Evolutionary conservation across 345 rosid species (phyloP).

Genomic region (Cardiospermum halicacabum): DNA sequence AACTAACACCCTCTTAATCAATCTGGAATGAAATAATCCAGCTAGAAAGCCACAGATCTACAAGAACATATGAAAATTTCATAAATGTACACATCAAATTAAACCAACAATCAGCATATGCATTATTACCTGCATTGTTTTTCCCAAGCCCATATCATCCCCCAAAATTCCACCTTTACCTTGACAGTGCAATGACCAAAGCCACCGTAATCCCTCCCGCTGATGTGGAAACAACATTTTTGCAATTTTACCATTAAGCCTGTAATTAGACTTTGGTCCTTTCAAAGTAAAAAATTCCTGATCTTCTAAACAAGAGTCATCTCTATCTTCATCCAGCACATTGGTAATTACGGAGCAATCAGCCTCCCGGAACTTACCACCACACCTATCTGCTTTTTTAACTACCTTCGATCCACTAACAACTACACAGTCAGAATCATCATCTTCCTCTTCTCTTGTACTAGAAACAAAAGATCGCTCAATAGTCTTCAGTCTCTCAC

Average conservation of each 20-base stretch:
- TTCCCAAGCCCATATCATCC: constrained; percentile 98
- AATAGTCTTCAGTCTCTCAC: constrained; percentile 32
- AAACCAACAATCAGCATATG: constrained; percentile 1
- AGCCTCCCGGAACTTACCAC: constrained; percentile 27
- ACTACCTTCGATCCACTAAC: constrained; percentile 29
- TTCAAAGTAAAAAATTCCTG: constrained; percentile 46
- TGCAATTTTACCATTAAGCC: constrained; percentile 51
- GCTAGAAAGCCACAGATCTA: constrained; percentile 93
- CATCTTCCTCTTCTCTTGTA: constrained; percentile 37
- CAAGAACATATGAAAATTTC: constrained; percentile 13
- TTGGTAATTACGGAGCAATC: constrained; percentile 20
- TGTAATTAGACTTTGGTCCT: constrained; percentile 46
- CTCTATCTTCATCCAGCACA: constrained; percentile 30
- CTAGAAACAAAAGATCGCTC: constrained; percentile 34
- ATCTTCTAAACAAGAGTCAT: constrained; percentile 33
- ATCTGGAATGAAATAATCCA: constrained; percentile 74
- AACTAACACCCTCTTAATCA: constrained; percentile 75
- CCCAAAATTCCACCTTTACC: constrained; percentile 97
- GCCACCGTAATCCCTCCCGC: constrained; percentile 86
- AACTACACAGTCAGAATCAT: constrained; percentile 40
- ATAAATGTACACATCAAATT: neutral
- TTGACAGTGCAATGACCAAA: constrained; percentile 88
- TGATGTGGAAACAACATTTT: constrained; percentile 79
- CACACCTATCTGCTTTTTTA: constrained; percentile 19
- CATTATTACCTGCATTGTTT: constrained; percentile 92